phyloP scores from a whole-genome alignment of 768 basidiomycete species.

The Dioszegia crocea region DNA sequence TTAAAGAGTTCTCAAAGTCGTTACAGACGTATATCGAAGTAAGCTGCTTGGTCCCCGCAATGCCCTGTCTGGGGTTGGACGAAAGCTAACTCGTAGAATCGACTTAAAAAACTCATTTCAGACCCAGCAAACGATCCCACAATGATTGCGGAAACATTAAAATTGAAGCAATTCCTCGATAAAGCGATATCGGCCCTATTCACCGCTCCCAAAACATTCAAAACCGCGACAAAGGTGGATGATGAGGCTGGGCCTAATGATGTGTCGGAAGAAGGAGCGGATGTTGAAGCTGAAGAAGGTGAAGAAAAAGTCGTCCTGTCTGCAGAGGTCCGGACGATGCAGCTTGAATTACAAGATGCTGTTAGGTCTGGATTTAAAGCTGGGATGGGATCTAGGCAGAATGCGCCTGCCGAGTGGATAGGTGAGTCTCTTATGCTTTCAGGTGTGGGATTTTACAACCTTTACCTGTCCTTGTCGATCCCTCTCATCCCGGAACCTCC shows the following conservation, averaged over 20 bases:
- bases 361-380: slow-evolving; percentile 40
- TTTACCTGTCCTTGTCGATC: not conserved
- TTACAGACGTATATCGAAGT: slow-evolving; percentile 39
- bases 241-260: slow-evolving; percentile 8
- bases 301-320: slow-evolving; percentile 1
- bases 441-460: too few relatives aligned
- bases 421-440: slow-evolving; percentile 41
- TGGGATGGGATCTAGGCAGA: slow-evolving; percentile 46
- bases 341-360: slow-evolving; percentile 41
- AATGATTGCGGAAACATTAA: slow-evolving; percentile 44
- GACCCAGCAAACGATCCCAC: slow-evolving; percentile 45
- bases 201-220: not conserved
- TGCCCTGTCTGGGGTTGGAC: too few relatives aligned
- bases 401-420: slow-evolving; percentile 49
- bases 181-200: slow-evolving; percentile 33
- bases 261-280: too few relatives aligned
- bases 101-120: slow-evolving; percentile 35
- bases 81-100: too few relatives aligned
- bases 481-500: not conserved
- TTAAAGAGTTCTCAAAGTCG: slow-evolving; percentile 25
- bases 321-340: not conserved
- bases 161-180: slow-evolving; percentile 40
- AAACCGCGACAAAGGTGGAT: not conserved
- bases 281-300: not conserved
- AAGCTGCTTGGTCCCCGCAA: too few relatives aligned